phyloP scores from a whole-genome alignment of 192 early-diverging fungal genomes.

The Coemansia sp. region DNA sequence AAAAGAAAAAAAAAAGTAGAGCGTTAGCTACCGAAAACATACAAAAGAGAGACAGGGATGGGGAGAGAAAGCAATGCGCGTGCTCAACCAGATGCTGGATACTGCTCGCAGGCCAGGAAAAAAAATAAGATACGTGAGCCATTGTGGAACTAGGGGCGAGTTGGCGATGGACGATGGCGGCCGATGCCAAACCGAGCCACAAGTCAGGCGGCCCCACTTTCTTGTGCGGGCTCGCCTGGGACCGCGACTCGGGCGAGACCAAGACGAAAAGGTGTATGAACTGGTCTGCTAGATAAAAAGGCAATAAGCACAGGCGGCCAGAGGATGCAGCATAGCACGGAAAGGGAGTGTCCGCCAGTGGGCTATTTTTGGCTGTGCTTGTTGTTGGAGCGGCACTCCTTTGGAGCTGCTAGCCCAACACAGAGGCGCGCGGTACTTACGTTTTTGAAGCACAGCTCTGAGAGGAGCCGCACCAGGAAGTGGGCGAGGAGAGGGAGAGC shows the following conservation, averaged over 20 bases:
- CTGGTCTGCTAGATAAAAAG: neutral
- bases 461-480: too few species aligned
- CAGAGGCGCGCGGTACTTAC: neutral
- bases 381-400: neutral
- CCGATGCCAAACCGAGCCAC: conserved; percentile 4
- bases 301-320: neutral
- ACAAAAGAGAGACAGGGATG: conserved; percentile 1
- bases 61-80: neutral
- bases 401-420: neutral
- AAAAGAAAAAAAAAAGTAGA: neutral
- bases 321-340: too few species aligned
- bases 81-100: neutral
- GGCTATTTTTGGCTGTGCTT: too few species aligned
- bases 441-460: neutral
- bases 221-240: neutral
- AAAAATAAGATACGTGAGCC: neutral
- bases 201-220: neutral
- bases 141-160: neutral
- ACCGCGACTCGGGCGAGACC: neutral
- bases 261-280: too few species aligned
- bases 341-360: too few species aligned
- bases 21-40: neutral
- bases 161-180: conserved; percentile 1
- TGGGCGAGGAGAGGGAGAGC: neutral
- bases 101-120: neutral